phyloP scores from a whole-genome alignment of 2,329 filamentous ascomycete species.

The Acrocalymma vagum region DNA sequence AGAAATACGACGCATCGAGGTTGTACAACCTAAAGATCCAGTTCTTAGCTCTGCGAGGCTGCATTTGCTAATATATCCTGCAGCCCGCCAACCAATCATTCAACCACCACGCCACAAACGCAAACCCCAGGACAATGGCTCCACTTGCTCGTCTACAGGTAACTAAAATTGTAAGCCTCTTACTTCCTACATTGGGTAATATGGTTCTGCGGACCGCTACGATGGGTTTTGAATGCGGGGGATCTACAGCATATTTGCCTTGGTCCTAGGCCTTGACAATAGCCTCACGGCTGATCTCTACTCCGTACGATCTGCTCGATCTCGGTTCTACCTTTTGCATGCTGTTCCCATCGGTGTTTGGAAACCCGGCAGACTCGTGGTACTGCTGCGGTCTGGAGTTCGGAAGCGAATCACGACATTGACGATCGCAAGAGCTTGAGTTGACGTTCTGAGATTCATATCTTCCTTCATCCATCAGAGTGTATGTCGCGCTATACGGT shows the following conservation, averaged over 20 bases:
- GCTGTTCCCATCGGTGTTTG: neutral
- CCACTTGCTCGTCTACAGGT: too few relatives aligned
- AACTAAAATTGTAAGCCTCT: too few relatives aligned
- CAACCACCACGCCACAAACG: too few relatives aligned
- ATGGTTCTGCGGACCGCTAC: conserved; percentile 2
- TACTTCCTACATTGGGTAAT: neutral
- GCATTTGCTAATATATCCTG: too few relatives aligned
- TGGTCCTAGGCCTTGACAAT: neutral
- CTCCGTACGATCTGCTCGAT: neutral
- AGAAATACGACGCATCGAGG: too few relatives aligned
- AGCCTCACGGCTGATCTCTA: conserved; percentile 1
- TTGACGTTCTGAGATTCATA: neutral
- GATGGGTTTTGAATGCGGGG: conserved; percentile 1
- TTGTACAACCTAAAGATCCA: too few relatives aligned
- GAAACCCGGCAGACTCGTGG: neutral
- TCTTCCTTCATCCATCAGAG: neutral
- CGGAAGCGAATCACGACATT: neutral
- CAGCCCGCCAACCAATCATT: too few relatives aligned
- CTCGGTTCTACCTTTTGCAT: neutral
- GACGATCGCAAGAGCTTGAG: too few relatives aligned
- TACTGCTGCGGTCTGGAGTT: neutral
- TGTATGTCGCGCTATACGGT: neutral
- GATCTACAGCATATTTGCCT: neutral
- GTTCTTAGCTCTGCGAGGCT: too few relatives aligned
- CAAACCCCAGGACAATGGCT: too few relatives aligned